Base-by-base conservation (phyloP, 768 basidiomycete species). In the Heimioporus sp. region DNA sequence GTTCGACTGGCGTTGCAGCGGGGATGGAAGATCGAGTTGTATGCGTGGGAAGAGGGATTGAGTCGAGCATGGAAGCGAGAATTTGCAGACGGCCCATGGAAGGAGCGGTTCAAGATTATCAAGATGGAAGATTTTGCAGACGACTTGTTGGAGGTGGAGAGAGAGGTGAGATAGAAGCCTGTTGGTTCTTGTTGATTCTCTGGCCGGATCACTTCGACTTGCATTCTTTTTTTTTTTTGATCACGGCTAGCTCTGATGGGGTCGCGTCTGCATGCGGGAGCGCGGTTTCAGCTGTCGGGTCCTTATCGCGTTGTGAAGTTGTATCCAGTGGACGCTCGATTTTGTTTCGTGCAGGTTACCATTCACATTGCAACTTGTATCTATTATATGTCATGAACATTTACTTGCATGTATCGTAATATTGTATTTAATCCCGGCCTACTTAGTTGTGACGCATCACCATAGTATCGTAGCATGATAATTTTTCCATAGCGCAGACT, bases 1-100 rank as follows among this genome's bases (percentile, higher is more conserved):
- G 91, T 94, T 12, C 75, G 90, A 51, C 84, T 86, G 12, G 95
- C 95, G 5, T 72, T 98, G 60, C 86, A 84, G 70, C 81, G 86
- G 43, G 95, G 95, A 2, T 98, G 95, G 95, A 80, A 77, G 51
- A 92, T 98, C n/a, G 95, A 98, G 72, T 64, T 98, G 62, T 94
- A 92, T 71, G 89, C 90, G 1, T 98, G 93, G 87, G 87, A 90
- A 63, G 84, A 86, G 43, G 87, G 90, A 2, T 67, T 92, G 53
- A 92, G 91, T 66, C 78, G 81, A 20, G 77, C 85, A 19, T 94
- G 90, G 90, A 80, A 75, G 68, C 74, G 81, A 45, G 82, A 86
- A 67, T 90, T 89, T 69, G 85, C 86, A 2, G 77, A 77, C 30
- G 74, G 72, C 4, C 67, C 55, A 70, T 65, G 62, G 59, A 65